Conservation (phyloP, 176 grass and related monocot genomes). For the Aechmea fasciata region DNA sequence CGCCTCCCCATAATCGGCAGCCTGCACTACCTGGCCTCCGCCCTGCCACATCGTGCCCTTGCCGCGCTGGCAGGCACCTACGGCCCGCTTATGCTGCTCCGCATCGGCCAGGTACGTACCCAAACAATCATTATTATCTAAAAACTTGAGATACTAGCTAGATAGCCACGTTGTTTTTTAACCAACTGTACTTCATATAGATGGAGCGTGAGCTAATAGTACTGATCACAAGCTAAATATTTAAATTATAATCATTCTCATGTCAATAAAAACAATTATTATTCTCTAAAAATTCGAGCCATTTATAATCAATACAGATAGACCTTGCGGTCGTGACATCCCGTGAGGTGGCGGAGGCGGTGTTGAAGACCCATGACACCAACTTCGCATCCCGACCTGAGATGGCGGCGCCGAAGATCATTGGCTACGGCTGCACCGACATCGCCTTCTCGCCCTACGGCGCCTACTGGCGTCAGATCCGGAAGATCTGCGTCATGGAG, state of each 20-base stretch:
- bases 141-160: no score
- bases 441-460: slow-evolving; percentile 60
- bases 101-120: slow-evolving; percentile 44
- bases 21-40: not conserved
- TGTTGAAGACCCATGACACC: slow-evolving; percentile 44
- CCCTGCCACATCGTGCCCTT: slow-evolving; percentile 36
- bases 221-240: no score
- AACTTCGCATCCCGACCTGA: slow-evolving; percentile 39
- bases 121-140: not conserved
- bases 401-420: slow-evolving; percentile 25
- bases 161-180: no score
- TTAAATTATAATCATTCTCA: no score
- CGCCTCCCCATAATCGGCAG: slow-evolving; percentile 3
- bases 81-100: slow-evolving; percentile 50
- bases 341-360: slow-evolving; percentile 36
- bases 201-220: no score
- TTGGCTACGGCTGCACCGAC: slow-evolving; percentile 27
- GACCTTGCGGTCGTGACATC: slow-evolving; percentile 36
- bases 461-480: slow-evolving; percentile 49
- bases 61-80: slow-evolving; percentile 17
- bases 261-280: no score
- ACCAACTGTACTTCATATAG: no score
- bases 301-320: no score
- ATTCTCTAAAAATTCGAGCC: no score
- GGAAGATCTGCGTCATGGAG: slow-evolving; percentile 40